These are phyloP conservation scores for Actinomortierella ambigua DNA, from an alignment of 371 early-diverging fungal species.

Conservation along the genomic window DNA sequence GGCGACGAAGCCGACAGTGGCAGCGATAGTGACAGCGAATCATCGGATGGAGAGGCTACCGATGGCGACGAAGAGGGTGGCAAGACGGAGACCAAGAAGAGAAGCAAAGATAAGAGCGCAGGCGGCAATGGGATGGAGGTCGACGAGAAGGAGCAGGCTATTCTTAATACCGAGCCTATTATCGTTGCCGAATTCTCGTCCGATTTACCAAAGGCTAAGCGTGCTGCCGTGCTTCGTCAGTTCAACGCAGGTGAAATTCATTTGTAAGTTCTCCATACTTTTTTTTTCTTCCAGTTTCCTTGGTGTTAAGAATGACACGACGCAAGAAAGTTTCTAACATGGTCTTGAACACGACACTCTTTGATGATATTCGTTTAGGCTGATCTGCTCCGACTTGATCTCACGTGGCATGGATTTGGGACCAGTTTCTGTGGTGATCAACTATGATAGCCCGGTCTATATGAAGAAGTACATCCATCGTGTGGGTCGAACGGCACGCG, in stretches of 20 bases:
- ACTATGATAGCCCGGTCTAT: conserved; percentile 91
- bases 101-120: conserved; percentile 3
- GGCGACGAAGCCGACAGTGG: conserved; percentile 14
- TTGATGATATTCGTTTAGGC: conserved; percentile 40
- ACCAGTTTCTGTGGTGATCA: conserved; percentile 84
- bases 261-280: conserved; percentile 45
- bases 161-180: conserved; percentile 17
- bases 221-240: conserved; percentile 66
- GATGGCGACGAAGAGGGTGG: conserved; percentile 24
- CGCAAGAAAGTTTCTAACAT: no score
- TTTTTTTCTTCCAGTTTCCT: background rate
- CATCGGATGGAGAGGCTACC: background rate
- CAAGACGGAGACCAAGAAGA: conserved; percentile 7
- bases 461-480: conserved; percentile 96
- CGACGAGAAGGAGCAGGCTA: background rate
- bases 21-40: conserved; percentile 8
- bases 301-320: no score
- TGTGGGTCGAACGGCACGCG: conserved; percentile 98
- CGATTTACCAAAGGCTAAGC: conserved; percentile 73
- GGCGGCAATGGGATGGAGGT: conserved; percentile 6
- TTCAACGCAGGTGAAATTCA: conserved; percentile 76
- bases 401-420: conserved; percentile 97
- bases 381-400: conserved; percentile 94
- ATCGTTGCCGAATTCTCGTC: conserved; percentile 83
- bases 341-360: background rate